phyloP scores from a whole-genome alignment of 306 rosid genomes.

The Acmispon strigosus region DNA sequence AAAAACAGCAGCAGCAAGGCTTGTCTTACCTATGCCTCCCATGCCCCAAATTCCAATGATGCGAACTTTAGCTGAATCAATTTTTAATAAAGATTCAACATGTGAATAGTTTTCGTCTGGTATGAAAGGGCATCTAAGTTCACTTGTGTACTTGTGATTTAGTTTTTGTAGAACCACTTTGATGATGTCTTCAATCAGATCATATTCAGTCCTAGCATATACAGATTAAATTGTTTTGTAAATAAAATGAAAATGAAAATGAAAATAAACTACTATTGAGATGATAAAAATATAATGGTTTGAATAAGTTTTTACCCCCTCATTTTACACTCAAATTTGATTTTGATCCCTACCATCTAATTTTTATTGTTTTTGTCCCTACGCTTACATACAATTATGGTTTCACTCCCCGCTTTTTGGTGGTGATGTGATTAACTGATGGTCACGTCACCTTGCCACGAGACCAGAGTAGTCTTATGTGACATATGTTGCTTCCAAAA shows the following conservation, averaged over 20 bases:
- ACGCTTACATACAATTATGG: too few relatives aligned
- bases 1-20: background rate
- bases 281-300: too few relatives aligned
- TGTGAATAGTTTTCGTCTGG: background rate
- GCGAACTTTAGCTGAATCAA: background rate
- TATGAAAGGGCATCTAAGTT: background rate
- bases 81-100: background rate
- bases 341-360: too few relatives aligned
- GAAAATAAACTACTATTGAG: too few relatives aligned
- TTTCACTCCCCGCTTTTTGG: too few relatives aligned
- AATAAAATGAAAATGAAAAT: background rate
- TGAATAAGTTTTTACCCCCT: too few relatives aligned
- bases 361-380: too few relatives aligned
- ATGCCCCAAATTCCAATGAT: constrained; percentile 19
- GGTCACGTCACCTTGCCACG: too few relatives aligned
- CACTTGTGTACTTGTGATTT: background rate
- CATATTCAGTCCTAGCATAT: background rate
- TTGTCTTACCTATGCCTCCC: constrained; percentile 18
- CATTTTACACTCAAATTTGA: too few relatives aligned
- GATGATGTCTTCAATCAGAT: background rate
- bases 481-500: too few relatives aligned
- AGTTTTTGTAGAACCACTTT: background rate
- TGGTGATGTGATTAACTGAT: too few relatives aligned
- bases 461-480: too few relatives aligned
- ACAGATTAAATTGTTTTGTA: background rate